Conservation (phyloP, 495 filamentous ascomycete genomes). For the Neurospora sp. region DNA sequence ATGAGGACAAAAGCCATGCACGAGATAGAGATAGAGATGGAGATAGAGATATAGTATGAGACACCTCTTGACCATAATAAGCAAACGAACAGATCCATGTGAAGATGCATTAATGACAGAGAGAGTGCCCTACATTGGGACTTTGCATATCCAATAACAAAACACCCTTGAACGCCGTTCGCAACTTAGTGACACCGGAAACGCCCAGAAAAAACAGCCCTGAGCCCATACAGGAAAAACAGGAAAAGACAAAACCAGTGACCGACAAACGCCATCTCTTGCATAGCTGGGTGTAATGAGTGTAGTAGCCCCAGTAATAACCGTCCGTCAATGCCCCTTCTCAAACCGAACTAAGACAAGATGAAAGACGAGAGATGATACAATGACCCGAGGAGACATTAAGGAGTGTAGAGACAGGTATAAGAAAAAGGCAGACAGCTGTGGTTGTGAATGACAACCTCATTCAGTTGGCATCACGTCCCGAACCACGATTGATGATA, state of each 20-base stretch:
- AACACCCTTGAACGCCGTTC: not conserved
- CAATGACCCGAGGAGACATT: not conserved
- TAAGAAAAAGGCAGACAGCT: not conserved
- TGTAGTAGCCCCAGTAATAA: not conserved
- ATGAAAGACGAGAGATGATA: slow-evolving; percentile 4
- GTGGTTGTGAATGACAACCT: not conserved
- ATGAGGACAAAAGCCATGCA: no score
- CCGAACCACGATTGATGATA: slow-evolving; percentile 39
- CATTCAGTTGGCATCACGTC: slow-evolving; percentile 3
- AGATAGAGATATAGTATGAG: not conserved
- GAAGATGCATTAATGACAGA: not conserved
- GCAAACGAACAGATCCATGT: not conserved
- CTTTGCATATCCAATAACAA: not conserved
- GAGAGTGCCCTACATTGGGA: not conserved
- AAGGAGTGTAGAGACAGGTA: not conserved
- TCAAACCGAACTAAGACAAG: not conserved
- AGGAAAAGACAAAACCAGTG: not conserved
- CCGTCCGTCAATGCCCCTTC: not conserved
- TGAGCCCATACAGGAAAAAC: not conserved
- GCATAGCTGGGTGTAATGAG: slow-evolving; percentile 1
- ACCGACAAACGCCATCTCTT: not conserved
- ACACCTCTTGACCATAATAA: not conserved
- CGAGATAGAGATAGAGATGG: not conserved
- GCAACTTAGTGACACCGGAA: not conserved
- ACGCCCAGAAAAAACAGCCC: not conserved